phyloP scores from a whole-genome alignment of 495 filamentous ascomycete species.

The Entonaema liquescens region DNA sequence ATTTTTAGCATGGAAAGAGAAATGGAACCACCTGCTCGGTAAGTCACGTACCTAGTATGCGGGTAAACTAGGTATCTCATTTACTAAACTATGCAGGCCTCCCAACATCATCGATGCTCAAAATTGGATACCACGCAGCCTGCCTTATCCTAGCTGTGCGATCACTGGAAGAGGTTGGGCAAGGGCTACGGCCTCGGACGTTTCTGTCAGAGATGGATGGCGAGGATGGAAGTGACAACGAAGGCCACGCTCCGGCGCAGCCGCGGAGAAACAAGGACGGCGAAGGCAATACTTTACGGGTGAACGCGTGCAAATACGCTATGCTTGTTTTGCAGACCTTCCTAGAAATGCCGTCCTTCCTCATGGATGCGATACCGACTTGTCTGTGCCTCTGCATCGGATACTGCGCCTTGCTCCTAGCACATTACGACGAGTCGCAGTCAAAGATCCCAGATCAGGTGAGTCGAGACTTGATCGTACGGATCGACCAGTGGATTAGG shows the following conservation, averaged over 20 bases:
- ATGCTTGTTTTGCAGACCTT: slow-evolving; percentile 41
- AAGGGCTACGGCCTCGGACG: slow-evolving; percentile 35
- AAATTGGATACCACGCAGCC: slow-evolving; percentile 43
- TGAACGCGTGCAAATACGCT: slow-evolving; percentile 42
- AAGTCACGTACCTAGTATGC: background rate
- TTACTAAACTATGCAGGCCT: slow-evolving; percentile 33
- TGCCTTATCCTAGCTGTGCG: slow-evolving; percentile 44
- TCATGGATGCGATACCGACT: slow-evolving; percentile 38
- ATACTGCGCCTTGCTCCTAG: slow-evolving; percentile 43
- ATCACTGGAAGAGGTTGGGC: slow-evolving; percentile 39
- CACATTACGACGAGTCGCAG: slow-evolving; percentile 43
- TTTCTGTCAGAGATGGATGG: slow-evolving; percentile 28
- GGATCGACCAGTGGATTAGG: slow-evolving; percentile 41
- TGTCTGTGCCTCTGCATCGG: slow-evolving; percentile 42
- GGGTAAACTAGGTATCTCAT: too few relatives aligned
- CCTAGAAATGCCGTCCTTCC: slow-evolving; percentile 42
- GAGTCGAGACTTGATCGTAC: slow-evolving; percentile 35
- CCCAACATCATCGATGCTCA: slow-evolving; percentile 41
- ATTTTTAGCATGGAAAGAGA: slow-evolving; percentile 45
- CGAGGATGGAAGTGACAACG: slow-evolving; percentile 28
- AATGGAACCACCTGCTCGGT: slow-evolving; percentile 44
- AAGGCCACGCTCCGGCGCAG: slow-evolving; percentile 8
- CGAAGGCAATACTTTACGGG: slow-evolving; percentile 21
- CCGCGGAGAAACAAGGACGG: background rate
- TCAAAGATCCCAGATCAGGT: slow-evolving; percentile 39